Evolutionary conservation across 169 alveolate genomes (phyloP).

Genomic region (Hepatocystis sp.): DNA sequence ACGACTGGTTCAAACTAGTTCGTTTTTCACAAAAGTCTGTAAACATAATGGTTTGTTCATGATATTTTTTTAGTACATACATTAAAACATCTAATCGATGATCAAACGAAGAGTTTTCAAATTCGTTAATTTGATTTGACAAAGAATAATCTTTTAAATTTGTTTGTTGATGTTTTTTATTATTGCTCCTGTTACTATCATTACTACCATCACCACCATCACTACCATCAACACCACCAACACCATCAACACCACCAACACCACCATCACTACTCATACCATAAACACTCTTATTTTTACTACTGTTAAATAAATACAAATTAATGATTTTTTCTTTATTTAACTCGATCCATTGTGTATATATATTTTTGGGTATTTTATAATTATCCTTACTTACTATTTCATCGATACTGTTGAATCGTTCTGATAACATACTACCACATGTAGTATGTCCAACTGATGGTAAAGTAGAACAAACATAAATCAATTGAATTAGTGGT

Average conservation of each 20-base stretch:
- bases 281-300: too few species aligned
- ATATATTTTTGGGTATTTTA: slow-evolving; percentile 40
- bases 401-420: slow-evolving; percentile 73
- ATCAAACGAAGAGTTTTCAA: slow-evolving; percentile 51
- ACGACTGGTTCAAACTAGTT: too few species aligned
- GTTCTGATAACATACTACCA: slow-evolving; percentile 83
- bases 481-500: slow-evolving; percentile 81
- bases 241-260: too few species aligned
- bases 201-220: neutral
- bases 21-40: too few species aligned
- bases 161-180: neutral
- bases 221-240: too few species aligned
- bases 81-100: slow-evolving; percentile 50
- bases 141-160: slow-evolving; percentile 34
- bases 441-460: slow-evolving; percentile 82
- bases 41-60: slow-evolving; percentile 10
- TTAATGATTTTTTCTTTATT: slow-evolving; percentile 51
- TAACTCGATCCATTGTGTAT: slow-evolving; percentile 66
- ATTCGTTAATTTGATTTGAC: slow-evolving; percentile 40
- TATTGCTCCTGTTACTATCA: neutral
- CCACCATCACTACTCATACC: too few species aligned
- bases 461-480: slow-evolving; percentile 82
- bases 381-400: slow-evolving; percentile 39
- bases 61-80: slow-evolving; percentile 48
- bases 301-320: slow-evolving; percentile 9